Evolutionary conservation across 1,284 basidiomycete genomes (phyloP), one percentile per base, ranked within the genome.

Genomic region (Waitea zeae): DNA sequence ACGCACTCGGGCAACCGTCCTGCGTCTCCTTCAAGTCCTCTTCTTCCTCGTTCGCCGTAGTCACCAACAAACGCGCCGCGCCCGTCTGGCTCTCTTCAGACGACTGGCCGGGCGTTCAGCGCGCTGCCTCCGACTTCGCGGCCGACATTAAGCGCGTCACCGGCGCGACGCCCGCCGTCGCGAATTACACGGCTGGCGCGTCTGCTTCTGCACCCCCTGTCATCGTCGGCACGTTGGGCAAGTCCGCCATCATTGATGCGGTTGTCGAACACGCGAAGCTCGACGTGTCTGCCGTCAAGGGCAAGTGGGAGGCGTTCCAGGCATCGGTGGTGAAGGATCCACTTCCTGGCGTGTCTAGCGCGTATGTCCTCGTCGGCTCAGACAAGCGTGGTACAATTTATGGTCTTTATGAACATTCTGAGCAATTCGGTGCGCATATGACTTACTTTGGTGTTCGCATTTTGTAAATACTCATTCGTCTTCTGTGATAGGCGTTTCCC

Each of bases 371-470:
- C 31, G 62, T 71, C 40, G 76, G 75, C 4, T 57, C 70, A 0
- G 75, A 79, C 51, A 74, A 70, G 49, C 52, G 74, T 31, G 74
- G 72, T 18, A 70, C 74, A 0, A 75, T 80, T 17, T 81, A 60
- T 44, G 75, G 64, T 3, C 44, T 80, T 20, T 81, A 81, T 46
- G 73, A 77, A 43, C 66, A 74, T 36, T 73, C 72, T 7, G 77
- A 80, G 48, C 76, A 81, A 44, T 68, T 77, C 47, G 77, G 76
- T 61, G 39, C 38, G 61, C 52, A 6, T 14, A 17, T 3, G 12
- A n/a, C n/a, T n/a, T 3, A 30, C 26, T 31, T 13, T 20, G 15
- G 15, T 22, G 7, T 9, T 12, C 11, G 12, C 7, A n/a, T 24
- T 36, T 4, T n/a, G n/a, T n/a, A n/a, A n/a, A 33, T 29, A 20